phyloP scores from a whole-genome alignment of 2,329 filamentous ascomycete genomes.

The Ascochyta viciae-villosae region DNA sequence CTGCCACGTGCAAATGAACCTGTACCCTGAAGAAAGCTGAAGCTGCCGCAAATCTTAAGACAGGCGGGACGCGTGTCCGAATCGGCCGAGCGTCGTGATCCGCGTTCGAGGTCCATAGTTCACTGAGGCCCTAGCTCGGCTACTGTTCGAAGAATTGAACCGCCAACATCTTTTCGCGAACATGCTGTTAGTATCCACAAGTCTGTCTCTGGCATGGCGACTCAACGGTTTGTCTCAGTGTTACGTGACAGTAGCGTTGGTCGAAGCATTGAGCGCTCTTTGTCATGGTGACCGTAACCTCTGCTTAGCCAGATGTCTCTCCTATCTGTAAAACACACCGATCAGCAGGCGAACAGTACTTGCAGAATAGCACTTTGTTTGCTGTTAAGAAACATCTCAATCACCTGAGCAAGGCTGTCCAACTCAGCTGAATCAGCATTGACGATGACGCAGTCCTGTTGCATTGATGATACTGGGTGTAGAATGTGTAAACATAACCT shows the following conservation, averaged over 20 bases:
- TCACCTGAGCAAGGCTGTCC: background rate
- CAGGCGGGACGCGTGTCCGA: conserved; percentile 3
- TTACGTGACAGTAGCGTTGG: background rate
- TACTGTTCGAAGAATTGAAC: background rate
- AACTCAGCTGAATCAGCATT: background rate
- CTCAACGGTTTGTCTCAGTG: no score
- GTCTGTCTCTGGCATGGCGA: no score
- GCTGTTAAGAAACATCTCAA: background rate
- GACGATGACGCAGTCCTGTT: background rate
- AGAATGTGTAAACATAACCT: background rate
- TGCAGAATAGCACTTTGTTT: background rate
- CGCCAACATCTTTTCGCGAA: no score
- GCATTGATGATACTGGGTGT: background rate
- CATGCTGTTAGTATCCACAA: no score
- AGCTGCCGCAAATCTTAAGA: background rate
- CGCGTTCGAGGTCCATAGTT: background rate
- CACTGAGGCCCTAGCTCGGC: background rate
- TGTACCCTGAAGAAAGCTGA: background rate
- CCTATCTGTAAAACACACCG: background rate
- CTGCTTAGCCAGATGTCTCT: background rate
- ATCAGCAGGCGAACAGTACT: background rate
- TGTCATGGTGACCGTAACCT: background rate
- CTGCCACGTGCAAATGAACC: background rate
- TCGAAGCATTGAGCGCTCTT: background rate
- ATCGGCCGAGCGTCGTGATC: background rate